Evolutionary conservation across 306 rosid species (phyloP).

Genomic region (Inga laurina): DNA sequence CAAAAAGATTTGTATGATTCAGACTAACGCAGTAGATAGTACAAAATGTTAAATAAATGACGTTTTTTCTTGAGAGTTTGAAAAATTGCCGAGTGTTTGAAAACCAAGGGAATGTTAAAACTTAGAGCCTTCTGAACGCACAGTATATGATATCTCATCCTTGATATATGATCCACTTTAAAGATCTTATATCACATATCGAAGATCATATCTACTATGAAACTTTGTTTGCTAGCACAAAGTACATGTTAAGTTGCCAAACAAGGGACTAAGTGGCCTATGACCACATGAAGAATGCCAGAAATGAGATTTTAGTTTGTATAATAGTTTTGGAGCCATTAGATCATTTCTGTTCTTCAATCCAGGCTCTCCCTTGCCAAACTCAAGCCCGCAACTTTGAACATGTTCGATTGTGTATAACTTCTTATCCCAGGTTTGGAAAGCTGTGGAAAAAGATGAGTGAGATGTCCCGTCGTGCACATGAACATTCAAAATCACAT

Average conservation of each 20-base stretch:
- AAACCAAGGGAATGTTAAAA: not conserved
- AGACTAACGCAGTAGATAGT: not conserved
- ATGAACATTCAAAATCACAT: not conserved
- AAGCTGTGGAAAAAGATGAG: slow-evolving; percentile 45
- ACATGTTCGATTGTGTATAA: slow-evolving; percentile 18
- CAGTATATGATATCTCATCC: too few species aligned
- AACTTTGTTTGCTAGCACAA: slow-evolving; percentile 17
- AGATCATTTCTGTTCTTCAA: slow-evolving; percentile 16
- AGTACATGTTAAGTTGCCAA: slow-evolving; percentile 15
- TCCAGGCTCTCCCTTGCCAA: slow-evolving; percentile 22
- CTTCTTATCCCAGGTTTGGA: slow-evolving; percentile 43
- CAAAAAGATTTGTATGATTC: not conserved
- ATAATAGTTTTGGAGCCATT: slow-evolving; percentile 20
- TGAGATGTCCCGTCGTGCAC: not conserved
- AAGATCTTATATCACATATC: too few species aligned
- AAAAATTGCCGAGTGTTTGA: too few species aligned
- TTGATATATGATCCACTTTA: too few species aligned
- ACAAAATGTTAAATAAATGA: not conserved
- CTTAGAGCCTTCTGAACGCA: not conserved
- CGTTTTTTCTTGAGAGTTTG: too few species aligned
- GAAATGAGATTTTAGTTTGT: slow-evolving; percentile 24
- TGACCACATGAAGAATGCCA: not conserved
- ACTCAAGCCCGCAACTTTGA: not conserved
- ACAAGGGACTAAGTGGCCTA: slow-evolving; percentile 4
- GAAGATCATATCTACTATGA: too few species aligned